Conservation (phyloP, 1,139 yeast genomes). For the Diutina pseudorugosa region DNA sequence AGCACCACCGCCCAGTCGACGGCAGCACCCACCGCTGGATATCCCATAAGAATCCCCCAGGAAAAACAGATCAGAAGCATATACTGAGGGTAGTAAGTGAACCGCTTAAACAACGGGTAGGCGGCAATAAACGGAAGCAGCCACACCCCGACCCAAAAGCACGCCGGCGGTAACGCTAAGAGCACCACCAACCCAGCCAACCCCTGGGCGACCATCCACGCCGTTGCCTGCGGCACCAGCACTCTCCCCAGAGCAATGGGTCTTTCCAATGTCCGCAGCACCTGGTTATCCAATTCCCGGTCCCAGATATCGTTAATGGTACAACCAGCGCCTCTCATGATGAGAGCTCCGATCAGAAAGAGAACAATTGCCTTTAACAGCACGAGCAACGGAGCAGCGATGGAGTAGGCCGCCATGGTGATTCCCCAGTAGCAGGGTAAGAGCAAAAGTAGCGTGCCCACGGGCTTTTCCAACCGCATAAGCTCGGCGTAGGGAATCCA, state of each 20-base stretch:
- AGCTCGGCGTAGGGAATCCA: constrained; percentile 87
- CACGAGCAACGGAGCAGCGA: constrained; percentile 54
- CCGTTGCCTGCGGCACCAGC: constrained; percentile 55
- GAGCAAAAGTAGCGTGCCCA: constrained; percentile 74
- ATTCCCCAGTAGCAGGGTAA: constrained; percentile 78
- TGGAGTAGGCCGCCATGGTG: constrained; percentile 71
- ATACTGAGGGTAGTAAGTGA: constrained; percentile 90
- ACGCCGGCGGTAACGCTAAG: constrained; percentile 61
- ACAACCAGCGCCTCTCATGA: constrained; percentile 98
- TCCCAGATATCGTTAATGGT: constrained; percentile 88
- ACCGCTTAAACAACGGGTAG: constrained; percentile 87
- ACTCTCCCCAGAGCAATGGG: constrained; percentile 89
- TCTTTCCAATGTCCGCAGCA: constrained; percentile 75
- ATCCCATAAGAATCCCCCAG: constrained; percentile 93
- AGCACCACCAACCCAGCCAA: constrained; percentile 67
- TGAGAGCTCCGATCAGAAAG: constrained; percentile 72
- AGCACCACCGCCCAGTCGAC: constrained; percentile 64
- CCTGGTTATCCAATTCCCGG: constrained; percentile 70
- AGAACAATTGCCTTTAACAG: constrained; percentile 48
- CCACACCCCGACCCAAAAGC: constrained; percentile 73
- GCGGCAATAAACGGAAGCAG: constrained; percentile 73
- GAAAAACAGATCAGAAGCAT: constrained; percentile 74
- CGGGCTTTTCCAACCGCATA: constrained; percentile 87
- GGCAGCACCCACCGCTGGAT: constrained; percentile 86
- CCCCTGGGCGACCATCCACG: constrained; percentile 65